Base-by-base conservation (phyloP, 2,329 filamentous ascomycete species). In the Talaromyces sp. region DNA sequence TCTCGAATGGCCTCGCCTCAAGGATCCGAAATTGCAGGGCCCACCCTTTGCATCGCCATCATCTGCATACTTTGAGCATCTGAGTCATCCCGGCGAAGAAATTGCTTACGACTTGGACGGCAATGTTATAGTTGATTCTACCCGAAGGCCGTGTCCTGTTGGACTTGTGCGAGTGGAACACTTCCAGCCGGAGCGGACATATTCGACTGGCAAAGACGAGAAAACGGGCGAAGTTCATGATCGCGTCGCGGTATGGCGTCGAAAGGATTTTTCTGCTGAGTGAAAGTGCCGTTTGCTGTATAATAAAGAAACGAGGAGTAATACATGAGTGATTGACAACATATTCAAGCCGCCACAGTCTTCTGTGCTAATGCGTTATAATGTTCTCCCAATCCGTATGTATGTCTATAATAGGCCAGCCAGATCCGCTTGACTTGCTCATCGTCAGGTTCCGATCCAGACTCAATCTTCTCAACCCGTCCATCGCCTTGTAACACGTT, bases 341-440 rank as follows among this genome's bases (percentile, higher is more conserved):
- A 17, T 40, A 1, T 34, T 58, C 56, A 45, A 19, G 56, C 56
- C 17, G 56, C 36, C 56, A 31, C 56, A 17, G 69, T 65, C 58
- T 75, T 75, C 73, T 82, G 85, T 70, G 86, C 78, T 75, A 99
- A 79, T 62, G 93, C 96, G 76, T 99, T 99, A 79, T 99, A 99
- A 80, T 99, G 95, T 81, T 98, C 95, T 13, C 95, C 95, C 59
- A 99, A 81, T 1, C 94, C 94, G 77, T 96, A 98, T 58, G 91
- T 92, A 80, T 97, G 93, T 72, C 91, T 86, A 78, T 98, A 98
- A 78, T 98, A 99, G 40, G 93, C 94, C 77, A 99, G 77, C 94
- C 95, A 98, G 60, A 96, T 84, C 70, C 86, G 86, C 71, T 85
- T 85, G 69, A 80, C 82, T 62, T 77, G 75, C 25, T 79, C 82